phyloP scores from a whole-genome alignment of 805 yeast genomes.

The Kazachstania martiniae region DNA sequence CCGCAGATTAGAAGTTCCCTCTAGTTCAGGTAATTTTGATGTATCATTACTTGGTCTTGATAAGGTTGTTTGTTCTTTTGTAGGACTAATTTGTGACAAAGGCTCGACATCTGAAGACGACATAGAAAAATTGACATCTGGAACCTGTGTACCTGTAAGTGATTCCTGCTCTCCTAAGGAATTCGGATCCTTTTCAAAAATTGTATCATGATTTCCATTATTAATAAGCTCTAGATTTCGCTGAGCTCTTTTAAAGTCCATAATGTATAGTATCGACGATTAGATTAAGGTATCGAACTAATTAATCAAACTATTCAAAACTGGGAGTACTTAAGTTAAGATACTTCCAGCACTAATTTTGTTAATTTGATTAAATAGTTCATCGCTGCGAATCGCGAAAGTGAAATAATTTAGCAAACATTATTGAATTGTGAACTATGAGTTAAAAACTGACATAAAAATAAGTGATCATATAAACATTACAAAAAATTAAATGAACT shows the following conservation, averaged over 20 bases:
- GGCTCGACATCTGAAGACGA: too few species aligned
- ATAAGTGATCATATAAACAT: background rate
- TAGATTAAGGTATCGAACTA: too few species aligned
- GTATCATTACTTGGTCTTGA: background rate
- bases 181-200: background rate
- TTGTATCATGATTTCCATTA: constrained; percentile 2
- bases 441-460: too few species aligned
- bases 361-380: too few species aligned
- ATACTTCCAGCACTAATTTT: too few species aligned
- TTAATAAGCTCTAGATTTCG: constrained; percentile 15
- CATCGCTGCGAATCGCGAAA: too few species aligned
- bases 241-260: constrained; percentile 21
- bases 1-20: background rate
- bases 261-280: too few species aligned
- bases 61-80: background rate
- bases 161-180: background rate
- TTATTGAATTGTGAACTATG: background rate
- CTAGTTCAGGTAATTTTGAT: background rate
- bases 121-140: constrained; percentile 3
- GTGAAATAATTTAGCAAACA: too few species aligned
- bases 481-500: background rate
- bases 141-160: constrained; percentile 8
- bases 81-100: background rate
- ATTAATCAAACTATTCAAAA: too few species aligned
- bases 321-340: too few species aligned